phyloP scores from a whole-genome alignment of 192 early-diverging fungal species.

The Thoreauomyces humboldtii region DNA sequence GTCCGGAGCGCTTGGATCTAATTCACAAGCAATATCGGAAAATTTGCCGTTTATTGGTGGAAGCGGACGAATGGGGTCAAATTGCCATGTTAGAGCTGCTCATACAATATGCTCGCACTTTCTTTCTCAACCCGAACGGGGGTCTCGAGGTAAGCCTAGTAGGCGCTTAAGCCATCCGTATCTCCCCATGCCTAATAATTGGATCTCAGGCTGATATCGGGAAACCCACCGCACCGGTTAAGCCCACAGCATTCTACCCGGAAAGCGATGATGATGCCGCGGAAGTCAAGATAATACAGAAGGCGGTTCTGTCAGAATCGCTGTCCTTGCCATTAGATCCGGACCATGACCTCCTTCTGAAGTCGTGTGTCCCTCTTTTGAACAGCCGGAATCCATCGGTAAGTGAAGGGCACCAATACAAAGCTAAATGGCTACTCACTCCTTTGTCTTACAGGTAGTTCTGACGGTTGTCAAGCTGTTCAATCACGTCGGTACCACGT shows the following conservation, averaged over 20 bases:
- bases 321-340: slow-evolving; percentile 53
- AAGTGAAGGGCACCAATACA: no score
- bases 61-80: slow-evolving; percentile 97
- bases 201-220: not conserved
- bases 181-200: no score
- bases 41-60: slow-evolving; percentile 77
- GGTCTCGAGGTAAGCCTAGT: not conserved
- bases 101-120: slow-evolving; percentile 66
- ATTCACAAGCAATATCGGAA: slow-evolving; percentile 89
- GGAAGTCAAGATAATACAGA: slow-evolving; percentile 2
- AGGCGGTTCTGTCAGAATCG: not conserved
- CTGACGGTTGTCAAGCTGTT: slow-evolving; percentile 32
- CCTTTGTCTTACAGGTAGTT: slow-evolving; percentile 35
- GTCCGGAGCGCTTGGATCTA: slow-evolving; percentile 79
- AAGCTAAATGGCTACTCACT: no score
- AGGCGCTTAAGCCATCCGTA: no score
- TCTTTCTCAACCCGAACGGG: slow-evolving; percentile 60
- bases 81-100: slow-evolving; percentile 79
- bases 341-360: slow-evolving; percentile 76
- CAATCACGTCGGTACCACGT: slow-evolving; percentile 29
- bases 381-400: slow-evolving; percentile 78
- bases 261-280: slow-evolving; percentile 48
- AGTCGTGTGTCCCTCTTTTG: slow-evolving; percentile 67
- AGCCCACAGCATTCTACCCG: slow-evolving; percentile 4
- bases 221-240: not conserved